Evolutionary conservation across 495 filamentous ascomycete genomes (phyloP).

Genomic region (Bathelium albidoporum): DNA sequence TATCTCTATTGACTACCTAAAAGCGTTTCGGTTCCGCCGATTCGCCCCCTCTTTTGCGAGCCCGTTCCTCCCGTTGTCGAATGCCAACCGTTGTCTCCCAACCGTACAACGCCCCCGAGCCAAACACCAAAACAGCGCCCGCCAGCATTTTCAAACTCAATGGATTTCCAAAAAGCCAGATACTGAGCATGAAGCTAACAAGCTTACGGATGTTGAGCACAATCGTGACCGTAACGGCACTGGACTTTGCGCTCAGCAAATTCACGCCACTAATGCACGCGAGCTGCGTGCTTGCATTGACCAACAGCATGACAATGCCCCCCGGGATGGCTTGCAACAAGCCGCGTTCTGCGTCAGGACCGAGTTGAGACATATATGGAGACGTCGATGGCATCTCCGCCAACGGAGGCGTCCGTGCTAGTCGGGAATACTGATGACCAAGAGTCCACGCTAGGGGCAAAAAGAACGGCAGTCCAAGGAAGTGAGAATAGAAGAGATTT

Average conservation of each 20-base stretch:
- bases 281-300: constrained; percentile 89
- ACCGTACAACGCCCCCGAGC: constrained; percentile 78
- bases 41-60: not conserved
- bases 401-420: constrained; percentile 40
- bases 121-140: constrained; percentile 77
- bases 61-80: not conserved
- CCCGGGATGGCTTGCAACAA: constrained; percentile 46
- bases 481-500: constrained; percentile 87
- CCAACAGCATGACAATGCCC: constrained; percentile 57
- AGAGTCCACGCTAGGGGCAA: constrained; percentile 39
- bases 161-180: constrained; percentile 83
- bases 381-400: constrained; percentile 5
- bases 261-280: constrained; percentile 93
- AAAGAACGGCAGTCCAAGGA: constrained; percentile 64
- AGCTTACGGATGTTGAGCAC: constrained; percentile 92
- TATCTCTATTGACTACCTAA: not conserved
- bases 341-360: constrained; percentile 22
- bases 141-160: constrained; percentile 63
- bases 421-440: constrained; percentile 37
- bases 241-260: constrained; percentile 69
- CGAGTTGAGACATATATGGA: not conserved
- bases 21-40: not conserved
- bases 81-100: constrained; percentile 43
- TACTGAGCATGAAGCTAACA: constrained; percentile 80
- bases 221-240: constrained; percentile 90